A percentile compares a stretch with the other conserved stretches of the same genome.
Conservation (phyloP, 441 rosid genomes). For the Hypseocharis bilobata region DNA sequence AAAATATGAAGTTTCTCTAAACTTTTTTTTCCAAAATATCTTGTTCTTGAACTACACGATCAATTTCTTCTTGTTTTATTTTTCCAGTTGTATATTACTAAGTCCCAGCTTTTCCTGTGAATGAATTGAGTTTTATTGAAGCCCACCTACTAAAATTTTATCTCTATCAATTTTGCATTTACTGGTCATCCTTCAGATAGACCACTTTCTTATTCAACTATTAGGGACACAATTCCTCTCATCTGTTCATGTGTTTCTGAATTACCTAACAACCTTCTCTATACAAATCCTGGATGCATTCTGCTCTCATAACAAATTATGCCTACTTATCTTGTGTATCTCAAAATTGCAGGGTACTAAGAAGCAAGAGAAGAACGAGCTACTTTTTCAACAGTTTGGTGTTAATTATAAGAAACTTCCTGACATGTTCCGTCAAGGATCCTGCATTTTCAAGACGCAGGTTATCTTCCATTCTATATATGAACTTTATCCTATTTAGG, state of each 20-base stretch:
- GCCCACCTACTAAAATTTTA: too few relatives aligned
- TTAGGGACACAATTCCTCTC: too few relatives aligned
- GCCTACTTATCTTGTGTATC: constrained; percentile 15
- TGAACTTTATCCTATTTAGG: not conserved
- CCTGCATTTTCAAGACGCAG: constrained; percentile 60
- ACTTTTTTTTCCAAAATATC: too few relatives aligned
- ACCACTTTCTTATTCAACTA: too few relatives aligned
- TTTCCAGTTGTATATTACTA: too few relatives aligned
- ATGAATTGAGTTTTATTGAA: too few relatives aligned
- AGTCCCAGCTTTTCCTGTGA: too few relatives aligned
- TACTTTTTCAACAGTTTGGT: constrained; percentile 66
- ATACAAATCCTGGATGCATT: not conserved
- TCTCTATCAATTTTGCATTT: too few relatives aligned
- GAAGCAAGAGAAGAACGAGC: constrained; percentile 76
- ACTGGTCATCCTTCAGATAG: too few relatives aligned
- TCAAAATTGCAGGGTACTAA: constrained; percentile 48
- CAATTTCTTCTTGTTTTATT: not conserved
- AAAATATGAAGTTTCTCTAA: too few relatives aligned
- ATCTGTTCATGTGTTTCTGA: too few relatives aligned
- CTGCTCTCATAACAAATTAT: not conserved
- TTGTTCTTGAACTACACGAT: not conserved
- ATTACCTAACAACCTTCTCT: too few relatives aligned
- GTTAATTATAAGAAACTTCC: constrained; percentile 64
- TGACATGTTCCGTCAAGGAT: constrained; percentile 75
- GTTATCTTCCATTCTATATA: constrained; percentile 28